Percentiles rank a stretch among this genome's conserved stretches.
Evolutionary conservation across 306 rosid genomes (phyloP).

Genomic region (Castanea crenata): DNA sequence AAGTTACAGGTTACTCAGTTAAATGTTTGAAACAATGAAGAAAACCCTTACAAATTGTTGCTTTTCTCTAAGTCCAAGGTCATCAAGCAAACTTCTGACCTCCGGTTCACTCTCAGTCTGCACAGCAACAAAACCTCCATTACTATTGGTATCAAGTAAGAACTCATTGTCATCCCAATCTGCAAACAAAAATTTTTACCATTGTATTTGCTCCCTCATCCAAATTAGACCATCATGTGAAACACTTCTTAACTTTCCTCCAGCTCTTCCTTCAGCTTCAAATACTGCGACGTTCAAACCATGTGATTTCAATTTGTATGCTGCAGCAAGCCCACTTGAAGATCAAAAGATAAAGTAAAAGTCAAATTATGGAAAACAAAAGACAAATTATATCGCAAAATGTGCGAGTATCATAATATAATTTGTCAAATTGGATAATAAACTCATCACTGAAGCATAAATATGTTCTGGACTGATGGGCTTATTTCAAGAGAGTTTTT

Average conservation of each 20-base stretch:
- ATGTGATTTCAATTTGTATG: conserved; percentile 80
- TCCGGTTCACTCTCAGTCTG: conserved; percentile 79
- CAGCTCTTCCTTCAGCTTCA: conserved; percentile 83
- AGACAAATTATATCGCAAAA: not conserved
- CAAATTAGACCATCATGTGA: conserved; percentile 72
- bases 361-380: not conserved
- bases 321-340: conserved; percentile 89
- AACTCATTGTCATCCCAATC: conserved; percentile 2
- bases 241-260: conserved; percentile 86
- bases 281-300: conserved; percentile 73
- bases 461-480: not conserved
- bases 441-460: not conserved
- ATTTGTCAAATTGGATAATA: not conserved
- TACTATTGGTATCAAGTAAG: conserved; percentile 1
- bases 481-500: not conserved
- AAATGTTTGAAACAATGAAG: not conserved
- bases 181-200: conserved; percentile 43
- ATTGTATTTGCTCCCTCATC: conserved; percentile 96
- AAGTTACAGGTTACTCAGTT: not conserved
- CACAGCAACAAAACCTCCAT: conserved; percentile 26
- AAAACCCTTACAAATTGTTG: conserved; percentile 74
- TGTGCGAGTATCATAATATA: not conserved
- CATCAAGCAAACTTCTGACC: conserved; percentile 64
- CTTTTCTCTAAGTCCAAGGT: conserved; percentile 82
- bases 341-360: conserved; percentile 16